These are phyloP conservation scores for Apiotrichum porosum DNA, from an alignment of 1,284 basidiomycete genomes.

Conservation along the genomic window DNA sequence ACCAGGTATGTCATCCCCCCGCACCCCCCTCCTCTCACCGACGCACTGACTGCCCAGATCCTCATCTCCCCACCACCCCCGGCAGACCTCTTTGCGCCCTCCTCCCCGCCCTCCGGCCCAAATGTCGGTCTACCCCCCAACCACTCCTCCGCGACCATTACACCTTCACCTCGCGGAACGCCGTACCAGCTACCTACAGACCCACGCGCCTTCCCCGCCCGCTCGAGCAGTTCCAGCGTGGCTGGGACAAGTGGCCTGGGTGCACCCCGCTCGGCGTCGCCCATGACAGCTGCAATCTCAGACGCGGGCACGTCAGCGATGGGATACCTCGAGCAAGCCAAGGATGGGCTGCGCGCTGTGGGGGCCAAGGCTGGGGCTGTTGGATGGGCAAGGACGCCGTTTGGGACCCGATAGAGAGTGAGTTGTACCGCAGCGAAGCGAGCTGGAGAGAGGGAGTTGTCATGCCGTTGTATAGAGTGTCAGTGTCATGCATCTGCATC, in stretches of 20 bases:
- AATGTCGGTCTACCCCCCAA: too few relatives aligned
- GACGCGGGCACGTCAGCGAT: conserved; percentile 14
- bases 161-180: conserved; percentile 5
- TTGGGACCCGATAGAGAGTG: too few relatives aligned
- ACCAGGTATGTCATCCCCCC: conserved; percentile 21
- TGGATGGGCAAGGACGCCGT: too few relatives aligned
- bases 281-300: conserved; percentile 1
- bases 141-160: conserved; percentile 22
- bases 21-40: too few relatives aligned
- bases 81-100: conserved; percentile 36
- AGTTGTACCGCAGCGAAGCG: too few relatives aligned
- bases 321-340: conserved; percentile 45
- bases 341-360: conserved; percentile 39
- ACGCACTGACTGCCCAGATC: conserved; percentile 22
- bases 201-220: conserved; percentile 2
- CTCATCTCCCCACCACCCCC: conserved; percentile 40
- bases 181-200: conserved; percentile 21
- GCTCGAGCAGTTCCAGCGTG: too few relatives aligned
- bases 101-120: conserved; percentile 25
- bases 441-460: too few relatives aligned
- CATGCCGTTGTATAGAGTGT: too few relatives aligned
- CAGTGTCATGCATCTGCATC: too few relatives aligned
- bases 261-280: conserved; percentile 3
- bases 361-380: conserved; percentile 28
- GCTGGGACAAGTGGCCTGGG: too few relatives aligned